Percentiles rank a stretch among this genome's conserved stretches.
Evolutionary conservation across 257 asterid genomes (phyloP).

Genomic region (Solanum pinnatisectum): DNA sequence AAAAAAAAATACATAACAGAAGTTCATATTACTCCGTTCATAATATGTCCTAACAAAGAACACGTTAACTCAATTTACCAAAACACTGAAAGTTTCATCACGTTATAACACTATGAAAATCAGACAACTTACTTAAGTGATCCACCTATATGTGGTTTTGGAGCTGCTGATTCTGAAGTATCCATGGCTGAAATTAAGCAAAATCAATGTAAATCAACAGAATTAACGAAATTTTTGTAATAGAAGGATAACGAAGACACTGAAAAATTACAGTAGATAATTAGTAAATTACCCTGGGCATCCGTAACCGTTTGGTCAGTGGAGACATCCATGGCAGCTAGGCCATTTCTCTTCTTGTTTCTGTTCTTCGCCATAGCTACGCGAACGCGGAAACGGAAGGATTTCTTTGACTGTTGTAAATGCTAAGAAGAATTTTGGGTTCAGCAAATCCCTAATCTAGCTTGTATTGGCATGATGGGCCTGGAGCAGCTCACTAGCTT

Average conservation of each 20-base stretch:
- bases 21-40: no score
- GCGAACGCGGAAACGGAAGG: neutral
- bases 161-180: conserved; percentile 35
- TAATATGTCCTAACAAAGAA: neutral
- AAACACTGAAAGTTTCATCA: neutral
- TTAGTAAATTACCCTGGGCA: conserved; percentile 30
- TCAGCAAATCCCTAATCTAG: neutral
- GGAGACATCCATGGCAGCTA: conserved; percentile 24
- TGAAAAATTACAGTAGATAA: neutral
- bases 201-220: neutral
- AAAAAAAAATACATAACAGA: no score
- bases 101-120: neutral
- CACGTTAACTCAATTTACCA: neutral
- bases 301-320: neutral
- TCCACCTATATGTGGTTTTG: conserved; percentile 12
- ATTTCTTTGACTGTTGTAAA: neutral
- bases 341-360: conserved; percentile 35
- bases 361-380: conserved; percentile 53
- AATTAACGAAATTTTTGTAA: neutral
- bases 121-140: conserved; percentile 20
- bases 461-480: neutral
- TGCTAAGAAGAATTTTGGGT: neutral
- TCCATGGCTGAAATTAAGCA: conserved; percentile 40
- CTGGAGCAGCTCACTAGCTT: neutral
- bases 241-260: neutral